Evolutionary conservation across 352 stramenopile genomes (phyloP).

Genomic region (Aphanomyces cochlioides): DNA sequence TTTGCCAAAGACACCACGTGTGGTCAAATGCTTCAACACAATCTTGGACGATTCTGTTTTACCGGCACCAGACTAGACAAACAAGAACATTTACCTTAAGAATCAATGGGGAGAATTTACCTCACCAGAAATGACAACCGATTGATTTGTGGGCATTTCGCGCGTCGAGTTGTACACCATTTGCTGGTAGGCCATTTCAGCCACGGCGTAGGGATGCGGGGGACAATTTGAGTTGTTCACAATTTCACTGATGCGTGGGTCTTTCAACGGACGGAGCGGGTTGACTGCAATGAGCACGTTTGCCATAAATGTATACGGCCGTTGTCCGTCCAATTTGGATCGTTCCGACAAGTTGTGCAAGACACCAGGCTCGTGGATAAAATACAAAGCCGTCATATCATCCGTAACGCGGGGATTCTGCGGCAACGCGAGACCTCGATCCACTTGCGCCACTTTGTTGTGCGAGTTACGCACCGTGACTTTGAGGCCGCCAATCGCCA

Average conservation of each 20-base stretch:
- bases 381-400: conserved; percentile 86
- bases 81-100: conserved; percentile 1
- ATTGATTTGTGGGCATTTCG: conserved; percentile 83
- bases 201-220: conserved; percentile 84
- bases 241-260: conserved; percentile 72
- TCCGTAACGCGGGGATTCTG: conserved; percentile 80
- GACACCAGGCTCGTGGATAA: conserved; percentile 86
- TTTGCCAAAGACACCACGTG: conserved; percentile 81
- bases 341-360: conserved; percentile 74
- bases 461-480: conserved; percentile 78
- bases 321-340: conserved; percentile 65
- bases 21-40: conserved; percentile 84
- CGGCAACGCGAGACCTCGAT: conserved; percentile 64
- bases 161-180: conserved; percentile 87
- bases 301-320: conserved; percentile 85
- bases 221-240: conserved; percentile 56
- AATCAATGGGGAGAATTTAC: not conserved
- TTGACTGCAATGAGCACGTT: conserved; percentile 87
- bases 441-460: conserved; percentile 83
- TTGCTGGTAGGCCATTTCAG: conserved; percentile 89
- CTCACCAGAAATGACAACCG: conserved; percentile 82
- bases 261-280: conserved; percentile 70
- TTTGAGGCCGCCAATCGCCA: conserved; percentile 83
- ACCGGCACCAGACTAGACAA: conserved; percentile 61
- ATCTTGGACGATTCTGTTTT: conserved; percentile 90